Percentiles rank a stretch among this genome's conserved stretches.
Conservation (phyloP, 1,284 basidiomycete genomes). For the Ganoderma meredithae region DNA sequence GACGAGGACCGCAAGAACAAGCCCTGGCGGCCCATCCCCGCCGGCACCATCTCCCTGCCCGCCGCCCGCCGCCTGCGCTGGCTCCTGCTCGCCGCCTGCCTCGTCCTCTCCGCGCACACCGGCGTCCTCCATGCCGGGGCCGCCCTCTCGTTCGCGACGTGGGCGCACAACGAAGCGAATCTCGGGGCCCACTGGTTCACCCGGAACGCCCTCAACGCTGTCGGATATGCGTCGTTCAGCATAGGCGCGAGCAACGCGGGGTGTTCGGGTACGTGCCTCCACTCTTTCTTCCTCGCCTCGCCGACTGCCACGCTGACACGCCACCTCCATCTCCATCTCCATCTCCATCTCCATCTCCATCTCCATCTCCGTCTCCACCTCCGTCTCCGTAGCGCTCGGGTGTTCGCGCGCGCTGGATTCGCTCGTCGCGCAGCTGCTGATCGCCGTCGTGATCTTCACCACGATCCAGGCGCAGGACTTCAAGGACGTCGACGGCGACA, state of each 20-base stretch:
- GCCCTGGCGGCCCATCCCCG: slow-evolving; percentile 52
- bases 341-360: no score
- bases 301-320: background rate
- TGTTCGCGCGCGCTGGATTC: slow-evolving; percentile 25
- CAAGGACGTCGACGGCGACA: slow-evolving; percentile 48
- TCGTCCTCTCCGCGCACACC: slow-evolving; percentile 34
- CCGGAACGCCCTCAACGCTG: slow-evolving; percentile 46
- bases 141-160: slow-evolving; percentile 40
- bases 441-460: slow-evolving; percentile 41
- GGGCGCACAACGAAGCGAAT: slow-evolving; percentile 46
- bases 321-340: background rate
- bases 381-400: background rate
- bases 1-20: slow-evolving; percentile 54
- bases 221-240: slow-evolving; percentile 40
- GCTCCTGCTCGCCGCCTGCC: slow-evolving; percentile 45
- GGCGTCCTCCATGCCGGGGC: slow-evolving; percentile 33
- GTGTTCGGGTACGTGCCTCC: slow-evolving; percentile 18
- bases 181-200: slow-evolving; percentile 44
- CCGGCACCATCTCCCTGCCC: slow-evolving; percentile 46
- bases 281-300: background rate
- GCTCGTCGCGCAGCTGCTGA: slow-evolving; percentile 35
- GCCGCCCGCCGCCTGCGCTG: slow-evolving; percentile 46
- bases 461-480: slow-evolving; percentile 53
- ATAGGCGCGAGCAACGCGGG: slow-evolving; percentile 29
- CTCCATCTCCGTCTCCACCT: background rate